Percentiles rank a stretch among this genome's conserved stretches.
phyloP scores from a whole-genome alignment of 306 rosid species.

The Cicer judaicum region DNA sequence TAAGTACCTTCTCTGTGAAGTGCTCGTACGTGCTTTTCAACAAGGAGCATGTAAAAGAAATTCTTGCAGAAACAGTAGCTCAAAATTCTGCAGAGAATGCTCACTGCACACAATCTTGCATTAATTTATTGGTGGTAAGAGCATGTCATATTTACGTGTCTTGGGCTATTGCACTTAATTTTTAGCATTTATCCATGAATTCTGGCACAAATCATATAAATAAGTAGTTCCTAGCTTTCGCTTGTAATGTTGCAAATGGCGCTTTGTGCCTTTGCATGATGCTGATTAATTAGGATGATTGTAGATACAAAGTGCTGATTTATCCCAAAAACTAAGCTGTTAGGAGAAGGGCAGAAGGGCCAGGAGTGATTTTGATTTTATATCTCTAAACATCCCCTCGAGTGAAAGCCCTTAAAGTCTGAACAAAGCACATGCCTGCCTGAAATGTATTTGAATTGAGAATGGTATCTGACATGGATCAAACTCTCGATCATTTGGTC shows the following conservation, averaged over 20 bases:
- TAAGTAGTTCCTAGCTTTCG: conserved; percentile 23
- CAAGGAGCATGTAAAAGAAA: conserved; percentile 87
- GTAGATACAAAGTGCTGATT: conserved; percentile 5
- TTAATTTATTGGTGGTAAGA: conserved; percentile 89
- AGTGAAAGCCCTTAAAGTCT: conserved; percentile 10
- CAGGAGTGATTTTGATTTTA: conserved; percentile 11
- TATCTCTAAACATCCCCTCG: conserved; percentile 1
- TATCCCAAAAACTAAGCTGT: conserved; percentile 10
- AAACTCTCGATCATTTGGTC: conserved; percentile 11
- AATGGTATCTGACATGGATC: neutral
- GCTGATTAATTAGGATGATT: conserved; percentile 19
- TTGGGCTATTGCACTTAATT: conserved; percentile 23
- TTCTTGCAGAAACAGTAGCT: conserved; percentile 63
- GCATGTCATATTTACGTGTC: conserved; percentile 37
- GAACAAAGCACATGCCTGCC: neutral
- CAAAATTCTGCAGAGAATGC: conserved; percentile 68
- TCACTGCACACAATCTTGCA: conserved; percentile 59
- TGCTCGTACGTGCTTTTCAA: conserved; percentile 88
- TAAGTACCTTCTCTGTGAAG: conserved; percentile 73
- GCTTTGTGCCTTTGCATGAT: conserved; percentile 17
- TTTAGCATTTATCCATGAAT: conserved; percentile 29
- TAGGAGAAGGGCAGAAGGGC: neutral
- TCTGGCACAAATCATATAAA: conserved; percentile 1
- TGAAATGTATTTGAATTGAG: conserved; percentile 17
- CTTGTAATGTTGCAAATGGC: conserved; percentile 15